Evolutionary conservation across 305 asterid species (phyloP).

Genomic region (Ilex paraguariensis): DNA sequence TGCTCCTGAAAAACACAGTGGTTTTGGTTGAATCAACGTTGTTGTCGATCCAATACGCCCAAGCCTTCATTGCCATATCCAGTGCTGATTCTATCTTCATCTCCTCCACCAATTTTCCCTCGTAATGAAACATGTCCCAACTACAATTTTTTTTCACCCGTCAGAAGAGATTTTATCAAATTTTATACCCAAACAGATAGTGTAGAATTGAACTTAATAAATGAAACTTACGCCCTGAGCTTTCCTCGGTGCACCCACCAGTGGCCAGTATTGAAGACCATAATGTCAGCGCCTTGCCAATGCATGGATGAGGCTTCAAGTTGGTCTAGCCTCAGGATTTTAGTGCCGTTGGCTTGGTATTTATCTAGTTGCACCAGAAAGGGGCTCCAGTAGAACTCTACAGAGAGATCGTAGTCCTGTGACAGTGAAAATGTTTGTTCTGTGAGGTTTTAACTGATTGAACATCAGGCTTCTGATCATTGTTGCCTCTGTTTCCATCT

Average conservation of each 20-base stretch:
- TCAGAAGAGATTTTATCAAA: too few relatives aligned
- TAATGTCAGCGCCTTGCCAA: constrained; percentile 20
- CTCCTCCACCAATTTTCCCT: constrained; percentile 10
- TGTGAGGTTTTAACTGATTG: too few relatives aligned
- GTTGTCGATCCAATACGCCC: constrained; percentile 19
- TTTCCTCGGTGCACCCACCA: constrained; percentile 24
- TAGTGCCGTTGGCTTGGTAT: constrained; percentile 5
- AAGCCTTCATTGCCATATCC: constrained; percentile 17
- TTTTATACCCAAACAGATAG: too few relatives aligned
- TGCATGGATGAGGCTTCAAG: constrained; percentile 12
- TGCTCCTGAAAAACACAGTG: constrained; percentile 18
- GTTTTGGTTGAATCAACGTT: constrained; percentile 17
- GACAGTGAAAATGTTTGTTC: not conserved
- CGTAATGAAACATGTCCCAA: constrained; percentile 18
- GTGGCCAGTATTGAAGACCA: constrained; percentile 19
- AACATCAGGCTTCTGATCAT: too few relatives aligned
- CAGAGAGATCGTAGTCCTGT: constrained; percentile 19
- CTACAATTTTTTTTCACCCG: constrained; percentile 5
- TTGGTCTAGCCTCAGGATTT: constrained; percentile 14
- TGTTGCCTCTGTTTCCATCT: too few relatives aligned
- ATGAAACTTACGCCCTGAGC: constrained; percentile 18
- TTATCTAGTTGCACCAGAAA: constrained; percentile 19
- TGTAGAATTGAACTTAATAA: too few relatives aligned
- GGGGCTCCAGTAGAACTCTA: constrained; percentile 25
- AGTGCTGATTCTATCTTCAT: constrained; percentile 17